These are phyloP conservation scores for Datisca glomerata DNA, from an alignment of 306 rosid genomes.

Conservation along the genomic window DNA sequence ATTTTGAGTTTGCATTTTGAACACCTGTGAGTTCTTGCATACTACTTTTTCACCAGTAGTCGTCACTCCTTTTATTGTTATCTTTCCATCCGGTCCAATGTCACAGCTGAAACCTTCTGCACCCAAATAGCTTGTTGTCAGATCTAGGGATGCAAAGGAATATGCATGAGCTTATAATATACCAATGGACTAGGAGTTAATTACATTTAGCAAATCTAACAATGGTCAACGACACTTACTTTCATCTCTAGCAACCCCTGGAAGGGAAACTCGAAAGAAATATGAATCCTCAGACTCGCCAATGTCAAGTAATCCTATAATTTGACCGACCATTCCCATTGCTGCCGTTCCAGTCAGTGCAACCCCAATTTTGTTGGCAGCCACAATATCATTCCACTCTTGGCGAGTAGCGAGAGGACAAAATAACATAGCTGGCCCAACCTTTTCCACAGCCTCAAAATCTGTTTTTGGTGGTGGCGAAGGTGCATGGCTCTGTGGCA, in stretches of 20 bases:
- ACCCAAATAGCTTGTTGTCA: constrained; percentile 6
- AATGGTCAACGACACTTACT: constrained; percentile 38
- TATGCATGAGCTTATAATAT: too few relatives aligned
- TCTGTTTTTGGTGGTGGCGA: constrained; percentile 21
- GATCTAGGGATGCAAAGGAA: not conserved
- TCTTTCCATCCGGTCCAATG: constrained; percentile 45
- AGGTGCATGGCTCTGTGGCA: constrained; percentile 23
- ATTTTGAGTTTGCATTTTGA: constrained; percentile 67
- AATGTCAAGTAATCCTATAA: constrained; percentile 57
- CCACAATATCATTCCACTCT: constrained; percentile 46
- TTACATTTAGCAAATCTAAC: too few relatives aligned
- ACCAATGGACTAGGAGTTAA: too few relatives aligned
- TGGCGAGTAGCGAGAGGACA: constrained; percentile 41
- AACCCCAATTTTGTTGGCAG: constrained; percentile 40
- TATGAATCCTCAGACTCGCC: constrained; percentile 64
- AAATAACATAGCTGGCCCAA: constrained; percentile 39
- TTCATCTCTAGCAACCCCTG: constrained; percentile 75
- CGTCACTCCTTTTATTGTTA: constrained; percentile 42
- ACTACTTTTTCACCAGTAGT: constrained; percentile 66
- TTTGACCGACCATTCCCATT: constrained; percentile 49
- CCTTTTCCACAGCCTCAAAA: constrained; percentile 18
- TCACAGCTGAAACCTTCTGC: constrained; percentile 71
- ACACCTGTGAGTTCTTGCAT: constrained; percentile 48
- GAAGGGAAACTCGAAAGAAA: constrained; percentile 67
- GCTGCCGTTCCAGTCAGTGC: constrained; percentile 68